These are phyloP conservation scores for Vitis riparia DNA, from an alignment of 164 flowering plant genomes.

Conservation along the genomic window DNA sequence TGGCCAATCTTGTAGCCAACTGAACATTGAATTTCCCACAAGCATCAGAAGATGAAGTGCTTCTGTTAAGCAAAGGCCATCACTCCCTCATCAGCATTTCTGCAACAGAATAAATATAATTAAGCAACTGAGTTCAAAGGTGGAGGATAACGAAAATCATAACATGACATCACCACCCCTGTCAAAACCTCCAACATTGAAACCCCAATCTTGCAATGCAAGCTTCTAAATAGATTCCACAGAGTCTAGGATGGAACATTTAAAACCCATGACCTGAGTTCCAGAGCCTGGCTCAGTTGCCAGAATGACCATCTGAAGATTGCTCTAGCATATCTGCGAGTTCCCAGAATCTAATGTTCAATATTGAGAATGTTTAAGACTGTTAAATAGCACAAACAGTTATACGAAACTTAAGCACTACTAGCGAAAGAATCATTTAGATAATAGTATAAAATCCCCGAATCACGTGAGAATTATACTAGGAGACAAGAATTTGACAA, in stretches of 20 bases:
- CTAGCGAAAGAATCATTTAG: not conserved
- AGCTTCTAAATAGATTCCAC: constrained; percentile 39
- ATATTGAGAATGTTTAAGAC: constrained; percentile 44
- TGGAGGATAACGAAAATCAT: constrained; percentile 47
- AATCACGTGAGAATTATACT: constrained; percentile 9
- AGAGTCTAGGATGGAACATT: constrained; percentile 33
- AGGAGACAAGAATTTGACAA: not conserved
- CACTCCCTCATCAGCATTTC: constrained; percentile 70
- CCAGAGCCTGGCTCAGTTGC: constrained; percentile 71
- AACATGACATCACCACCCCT: constrained; percentile 43
- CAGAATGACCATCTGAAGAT: constrained; percentile 73
- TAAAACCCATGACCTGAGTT: constrained; percentile 62
- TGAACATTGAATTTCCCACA: constrained; percentile 46
- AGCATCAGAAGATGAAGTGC: constrained; percentile 58
- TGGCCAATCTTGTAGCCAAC: constrained; percentile 34
- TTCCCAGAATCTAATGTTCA: constrained; percentile 72
- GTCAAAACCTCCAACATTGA: constrained; percentile 38
- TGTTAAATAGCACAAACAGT: constrained; percentile 24
- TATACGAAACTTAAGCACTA: constrained; percentile 9
- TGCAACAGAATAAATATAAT: constrained; percentile 75
- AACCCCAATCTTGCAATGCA: constrained; percentile 37
- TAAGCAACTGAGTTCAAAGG: constrained; percentile 40
- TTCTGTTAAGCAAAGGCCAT: constrained; percentile 68
- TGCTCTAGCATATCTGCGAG: constrained; percentile 79
- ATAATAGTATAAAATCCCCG: constrained; percentile 9